Evolutionary conservation across 2,329 filamentous ascomycete genomes (phyloP).

Genomic region (Geosmithia morbida): DNA sequence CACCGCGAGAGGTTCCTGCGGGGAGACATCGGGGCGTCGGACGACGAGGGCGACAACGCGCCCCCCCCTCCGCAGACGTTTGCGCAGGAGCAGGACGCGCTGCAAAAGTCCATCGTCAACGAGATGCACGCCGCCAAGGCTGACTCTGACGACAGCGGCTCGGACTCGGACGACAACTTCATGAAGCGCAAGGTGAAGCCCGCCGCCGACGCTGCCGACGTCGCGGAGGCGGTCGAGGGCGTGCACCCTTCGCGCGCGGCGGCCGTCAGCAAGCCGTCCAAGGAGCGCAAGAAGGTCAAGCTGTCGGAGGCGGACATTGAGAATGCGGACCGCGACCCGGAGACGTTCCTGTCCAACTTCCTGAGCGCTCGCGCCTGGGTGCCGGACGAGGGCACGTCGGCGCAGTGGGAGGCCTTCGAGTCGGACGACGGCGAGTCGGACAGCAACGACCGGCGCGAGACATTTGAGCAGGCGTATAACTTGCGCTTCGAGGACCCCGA

Average conservation of each 20-base stretch:
- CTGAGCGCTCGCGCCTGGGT: constrained; percentile 87
- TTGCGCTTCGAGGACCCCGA: constrained; percentile 86
- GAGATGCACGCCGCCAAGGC: constrained; percentile 59
- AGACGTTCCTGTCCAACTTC: constrained; percentile 90
- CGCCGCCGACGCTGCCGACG: constrained; percentile 4
- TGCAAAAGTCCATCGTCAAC: constrained; percentile 64
- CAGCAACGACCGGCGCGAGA: constrained; percentile 57
- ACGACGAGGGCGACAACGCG: constrained; percentile 21
- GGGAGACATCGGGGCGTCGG: constrained; percentile 46
- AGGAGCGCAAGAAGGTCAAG: constrained; percentile 33
- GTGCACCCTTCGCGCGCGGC: constrained; percentile 41
- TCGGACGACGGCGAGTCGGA: constrained; percentile 80
- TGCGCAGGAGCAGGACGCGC: constrained; percentile 71
- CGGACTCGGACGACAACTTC: constrained; percentile 48
- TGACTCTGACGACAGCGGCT: constrained; percentile 35
- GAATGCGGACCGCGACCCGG: constrained; percentile 75
- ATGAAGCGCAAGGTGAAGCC: constrained; percentile 52
- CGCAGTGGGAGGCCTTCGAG: constrained; percentile 66
- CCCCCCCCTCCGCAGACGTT: constrained; percentile 47
- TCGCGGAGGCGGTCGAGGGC: constrained; percentile 16
- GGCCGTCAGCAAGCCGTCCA: constrained; percentile 11
- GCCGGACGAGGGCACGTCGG: constrained; percentile 38
- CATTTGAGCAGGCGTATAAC: constrained; percentile 89
- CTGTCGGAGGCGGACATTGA: constrained; percentile 40
- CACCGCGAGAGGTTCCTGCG: constrained; percentile 80